Evolutionary conservation across 2,329 filamentous ascomycete genomes (phyloP).

Genomic region (Cylindrodendrum hubeiense): DNA sequence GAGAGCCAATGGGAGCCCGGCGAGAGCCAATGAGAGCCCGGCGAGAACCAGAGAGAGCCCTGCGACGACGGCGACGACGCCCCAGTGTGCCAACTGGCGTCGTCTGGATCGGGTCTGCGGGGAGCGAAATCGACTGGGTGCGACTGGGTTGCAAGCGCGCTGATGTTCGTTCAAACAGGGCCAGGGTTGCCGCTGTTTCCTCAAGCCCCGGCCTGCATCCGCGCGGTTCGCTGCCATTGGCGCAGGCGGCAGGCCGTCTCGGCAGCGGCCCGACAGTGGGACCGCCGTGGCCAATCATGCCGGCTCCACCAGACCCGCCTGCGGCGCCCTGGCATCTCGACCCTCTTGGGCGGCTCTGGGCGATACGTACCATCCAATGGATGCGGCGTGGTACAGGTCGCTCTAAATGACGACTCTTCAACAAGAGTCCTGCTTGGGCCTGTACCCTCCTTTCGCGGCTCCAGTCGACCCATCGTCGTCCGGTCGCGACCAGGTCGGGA

Average conservation of each 20-base stretch:
- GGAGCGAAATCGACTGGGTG: conserved; percentile 1
- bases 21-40: not conserved
- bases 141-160: not conserved
- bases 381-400: not conserved
- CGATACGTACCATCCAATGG: conserved; percentile 23
- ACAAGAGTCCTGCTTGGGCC: not conserved
- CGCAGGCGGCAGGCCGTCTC: conserved; percentile 10
- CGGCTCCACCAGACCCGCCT: conserved; percentile 35
- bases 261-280: conserved; percentile 32
- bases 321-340: conserved; percentile 23
- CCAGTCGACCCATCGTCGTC: conserved; percentile 23
- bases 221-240: conserved; percentile 41
- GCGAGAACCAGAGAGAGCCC: not conserved
- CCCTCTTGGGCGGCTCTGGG: conserved; percentile 17
- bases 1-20: too few species aligned
- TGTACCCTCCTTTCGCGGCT: not conserved
- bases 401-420: not conserved
- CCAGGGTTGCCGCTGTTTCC: conserved; percentile 28
- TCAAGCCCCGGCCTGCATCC: conserved; percentile 23
- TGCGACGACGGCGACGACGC: not conserved
- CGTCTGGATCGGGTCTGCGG: not conserved
- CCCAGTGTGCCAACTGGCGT: not conserved
- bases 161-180: not conserved
- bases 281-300: conserved; percentile 36
- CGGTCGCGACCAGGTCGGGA: not conserved